Base-by-base conservation (phyloP, 768 basidiomycete species). In the Tremella mesenterica region DNA sequence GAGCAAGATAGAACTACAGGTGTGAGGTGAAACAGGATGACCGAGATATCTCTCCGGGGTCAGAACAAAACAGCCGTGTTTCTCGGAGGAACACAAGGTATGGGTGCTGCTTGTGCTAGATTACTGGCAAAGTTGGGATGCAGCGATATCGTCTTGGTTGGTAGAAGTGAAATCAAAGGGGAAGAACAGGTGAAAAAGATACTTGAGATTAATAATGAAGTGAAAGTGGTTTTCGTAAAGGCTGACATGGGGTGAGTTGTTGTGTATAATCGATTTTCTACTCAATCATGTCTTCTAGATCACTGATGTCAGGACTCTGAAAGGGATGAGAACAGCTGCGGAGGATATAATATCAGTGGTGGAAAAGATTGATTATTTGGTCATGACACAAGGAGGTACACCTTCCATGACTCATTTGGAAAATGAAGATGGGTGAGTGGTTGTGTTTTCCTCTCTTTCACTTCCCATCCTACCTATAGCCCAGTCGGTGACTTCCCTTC, bases 401-500 rank as follows among this genome's bases (percentile, higher is more conserved):
- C 56, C 53, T 14, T 44, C 48, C 27, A 52, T 52, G 13, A 43
- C 23, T 1, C 21, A 50, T 31, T 27, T 50, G 3, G 29, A 48
- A 3, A 61, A 47, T 14, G 52, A 50, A 27, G 59, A 61, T 45
- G 56, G 56, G 59, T 61, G 33, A 50, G 59, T 53, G 28, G 4
- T 20, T 23, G 25, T 43, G 27, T 18, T 34, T 6, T 12, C 9
- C 29, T 13, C 18, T 16, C n/a, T 38, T 27, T 9, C 30, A 29
- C n/a, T 18, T 25, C 12, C 14, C 18, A 47, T 18, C n/a, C 27
- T 33, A n/a, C 44, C 25, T 10, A 53, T 45, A 30, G n/a, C n/a
- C n/a, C n/a, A n/a, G n/a, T n/a, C n/a, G n/a, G n/a, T n/a, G n/a
- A n/a, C n/a, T n/a, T n/a, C n/a, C n/a, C n/a, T n/a, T n/a, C n/a